Evolutionary conservation across 768 basidiomycete species (phyloP), one percentile per base, ranked within the genome.

Genomic region (Candolleomyces efflorescens): DNA sequence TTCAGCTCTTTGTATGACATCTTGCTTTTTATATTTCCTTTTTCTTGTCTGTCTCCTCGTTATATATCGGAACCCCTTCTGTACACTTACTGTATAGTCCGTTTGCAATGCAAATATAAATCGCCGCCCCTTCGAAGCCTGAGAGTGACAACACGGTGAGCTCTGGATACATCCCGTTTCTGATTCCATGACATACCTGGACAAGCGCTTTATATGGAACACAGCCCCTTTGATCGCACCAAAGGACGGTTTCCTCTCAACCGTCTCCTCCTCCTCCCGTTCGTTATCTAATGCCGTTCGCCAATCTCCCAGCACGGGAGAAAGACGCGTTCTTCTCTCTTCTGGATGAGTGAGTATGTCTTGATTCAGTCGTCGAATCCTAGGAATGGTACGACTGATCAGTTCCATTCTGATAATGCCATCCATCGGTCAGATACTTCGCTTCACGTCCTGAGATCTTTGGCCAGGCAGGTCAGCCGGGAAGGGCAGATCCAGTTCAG

Each of bases 291-390:
- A 90, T 90, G 89, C 87, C 86, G 43, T 92, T 92, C 65, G 68
- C 88, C 55, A 86, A 81, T 62, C 79, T 92, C 47, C 75, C 82
- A 18, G 59, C 71, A 52, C 73, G 84, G 61, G 90, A 92, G 69
- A 92, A 92, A 69, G 82, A 88, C 55, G 90, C 90, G 13, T 92
- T 92, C 71, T 92, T 92, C 66, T 77, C 80, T 27, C 79, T 92
- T 22, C 75, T 92, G 37, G 90, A 92, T 67, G 90, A 92, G 90
- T 91, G 69, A 72, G 78, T 70, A 47, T 60, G 52, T 54, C 45
- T 60, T 66, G 59, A 58, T 58, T 52, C 52, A n/a, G 36, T 26
- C 46, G 37, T 53, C 18, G 48, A 32, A 22, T 59, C 56, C 64
- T 61, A 64, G 61, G 32, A 32, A 54, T 53, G 51, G 51, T 57